Base-by-base conservation (phyloP, 371 early-diverging fungal species). In the Syncephalastrum contaminatum region DNA sequence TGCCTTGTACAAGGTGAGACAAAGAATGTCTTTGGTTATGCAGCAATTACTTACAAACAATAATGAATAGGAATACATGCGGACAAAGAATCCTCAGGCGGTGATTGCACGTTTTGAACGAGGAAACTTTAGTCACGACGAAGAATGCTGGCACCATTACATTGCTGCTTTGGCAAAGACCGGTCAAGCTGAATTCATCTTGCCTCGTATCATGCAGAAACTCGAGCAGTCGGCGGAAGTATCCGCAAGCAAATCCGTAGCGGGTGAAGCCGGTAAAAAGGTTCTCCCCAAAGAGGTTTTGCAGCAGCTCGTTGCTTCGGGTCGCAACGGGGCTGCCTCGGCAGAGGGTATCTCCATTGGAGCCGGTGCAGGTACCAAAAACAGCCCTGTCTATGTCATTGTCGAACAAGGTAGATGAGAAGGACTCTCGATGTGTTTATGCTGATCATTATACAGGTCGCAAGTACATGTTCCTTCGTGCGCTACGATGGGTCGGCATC, bases 81-180 rank as follows among this genome's bases (percentile, higher is more conserved):
- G 77, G 18, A 54, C 82, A 15, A 88, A 86, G 54, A 81, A 84
- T 58, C 83, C 84, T n/a, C 61, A 71, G 45, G 75, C 77, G 19
- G 81, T 90, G 13, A 77, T 90, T 51, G 62, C 82, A n/a, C 80
- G 91, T 19, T 83, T 90, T 63, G 92, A 90, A 59, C 77, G 80
- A 16, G 87, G 84, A 24, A 75, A 79, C 25, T 80, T 78, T 62
- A 83, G 82, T 0, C 80, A 77, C 30, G 81, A 90, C 48, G 81
- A 89, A 54, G 82, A 83, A 42, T 77, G 85, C 19, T 73, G 86
- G 70, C 87, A 86, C 53, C 75, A 76, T 44, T 91, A 91, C 56
- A 81, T 88, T 25, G 75, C 80, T 22, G 90, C 92, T 8, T 59
- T 90, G 54, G 87, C 87, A 39, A 77, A 81, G 49, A 77, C 81